A percentile compares a stretch with the other conserved stretches of the same genome.
Conservation (phyloP, 2,329 filamentous ascomycete genomes). For the Lachnellula suecica region DNA sequence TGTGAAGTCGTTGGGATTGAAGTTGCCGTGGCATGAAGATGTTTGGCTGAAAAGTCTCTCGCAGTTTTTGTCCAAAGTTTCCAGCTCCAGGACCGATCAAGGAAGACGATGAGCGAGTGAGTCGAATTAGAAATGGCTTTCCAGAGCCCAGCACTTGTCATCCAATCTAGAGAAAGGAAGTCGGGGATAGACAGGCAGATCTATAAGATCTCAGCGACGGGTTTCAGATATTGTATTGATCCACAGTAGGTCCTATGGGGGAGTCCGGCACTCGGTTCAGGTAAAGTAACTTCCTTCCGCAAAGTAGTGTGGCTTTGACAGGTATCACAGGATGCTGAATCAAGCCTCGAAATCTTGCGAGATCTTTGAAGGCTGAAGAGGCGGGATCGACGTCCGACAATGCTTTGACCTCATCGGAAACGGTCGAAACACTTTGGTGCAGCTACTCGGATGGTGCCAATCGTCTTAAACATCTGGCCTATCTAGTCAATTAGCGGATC, state of each 20-base stretch:
- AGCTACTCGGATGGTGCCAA: slow-evolving; percentile 29
- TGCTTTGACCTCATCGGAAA: slow-evolving; percentile 35
- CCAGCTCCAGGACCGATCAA: slow-evolving; percentile 7
- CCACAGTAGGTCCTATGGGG: slow-evolving; percentile 23
- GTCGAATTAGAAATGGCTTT: slow-evolving; percentile 24
- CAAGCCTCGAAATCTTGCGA: slow-evolving; percentile 27
- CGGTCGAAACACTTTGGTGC: slow-evolving; percentile 32
- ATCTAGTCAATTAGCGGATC: slow-evolving; percentile 26
- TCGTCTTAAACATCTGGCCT: slow-evolving; percentile 30
- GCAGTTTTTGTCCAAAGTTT: slow-evolving; percentile 8
- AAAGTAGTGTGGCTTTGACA: slow-evolving; percentile 27
- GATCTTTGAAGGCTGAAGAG: slow-evolving; percentile 21
- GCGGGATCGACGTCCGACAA: slow-evolving; percentile 28
- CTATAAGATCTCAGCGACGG: slow-evolving; percentile 23
- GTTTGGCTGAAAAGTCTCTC: neutral
- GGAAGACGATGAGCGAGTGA: slow-evolving; percentile 5
- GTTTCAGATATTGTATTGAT: slow-evolving; percentile 29
- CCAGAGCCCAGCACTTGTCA: slow-evolving; percentile 15
- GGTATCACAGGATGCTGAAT: slow-evolving; percentile 25
- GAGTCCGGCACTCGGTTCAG: slow-evolving; percentile 23
- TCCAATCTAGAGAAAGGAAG: slow-evolving; percentile 17
- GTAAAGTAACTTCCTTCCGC: slow-evolving; percentile 25
- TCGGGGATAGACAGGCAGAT: slow-evolving; percentile 26
- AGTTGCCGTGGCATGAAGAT: neutral
- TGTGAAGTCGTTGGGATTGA: neutral